Conservation (phyloP, 352 stramenopile genomes). For the Globisporangium megalacanthum region DNA sequence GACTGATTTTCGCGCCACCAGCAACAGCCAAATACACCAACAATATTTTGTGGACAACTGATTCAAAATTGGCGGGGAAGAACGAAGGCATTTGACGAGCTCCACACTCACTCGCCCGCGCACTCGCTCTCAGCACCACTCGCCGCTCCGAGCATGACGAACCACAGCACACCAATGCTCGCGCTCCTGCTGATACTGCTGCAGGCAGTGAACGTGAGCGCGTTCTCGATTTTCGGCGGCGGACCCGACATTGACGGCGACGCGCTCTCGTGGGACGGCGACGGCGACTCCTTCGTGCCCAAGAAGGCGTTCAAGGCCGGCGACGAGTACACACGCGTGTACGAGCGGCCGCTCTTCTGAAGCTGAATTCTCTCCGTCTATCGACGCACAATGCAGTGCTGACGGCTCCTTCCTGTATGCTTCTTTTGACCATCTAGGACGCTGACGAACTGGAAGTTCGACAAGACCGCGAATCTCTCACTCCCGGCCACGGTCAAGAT, state of each 20-base stretch:
- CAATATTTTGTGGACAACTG: too few relatives aligned
- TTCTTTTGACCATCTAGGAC: slow-evolving; percentile 19
- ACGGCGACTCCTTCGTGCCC: slow-evolving; percentile 39
- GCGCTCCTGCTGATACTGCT: slow-evolving; percentile 5
- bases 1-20: too few relatives aligned
- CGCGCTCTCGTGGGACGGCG: slow-evolving; percentile 45
- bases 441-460: slow-evolving; percentile 62
- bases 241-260: slow-evolving; percentile 37
- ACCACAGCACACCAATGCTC: neutral
- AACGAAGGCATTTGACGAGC: too few relatives aligned
- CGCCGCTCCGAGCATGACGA: neutral
- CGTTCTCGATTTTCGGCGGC: slow-evolving; percentile 36
- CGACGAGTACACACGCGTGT: slow-evolving; percentile 53
- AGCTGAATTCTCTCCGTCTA: neutral
- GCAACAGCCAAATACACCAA: too few relatives aligned
- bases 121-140: too few relatives aligned
- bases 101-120: too few relatives aligned
- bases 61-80: too few relatives aligned
- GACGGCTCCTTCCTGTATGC: neutral
- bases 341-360: slow-evolving; percentile 2
- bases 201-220: slow-evolving; percentile 8
- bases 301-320: slow-evolving; percentile 34
- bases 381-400: neutral
- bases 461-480: slow-evolving; percentile 27
- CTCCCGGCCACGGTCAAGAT: slow-evolving; percentile 42